Conservation (phyloP, 495 filamentous ascomycete genomes). For the Aspergillus sparsus region DNA sequence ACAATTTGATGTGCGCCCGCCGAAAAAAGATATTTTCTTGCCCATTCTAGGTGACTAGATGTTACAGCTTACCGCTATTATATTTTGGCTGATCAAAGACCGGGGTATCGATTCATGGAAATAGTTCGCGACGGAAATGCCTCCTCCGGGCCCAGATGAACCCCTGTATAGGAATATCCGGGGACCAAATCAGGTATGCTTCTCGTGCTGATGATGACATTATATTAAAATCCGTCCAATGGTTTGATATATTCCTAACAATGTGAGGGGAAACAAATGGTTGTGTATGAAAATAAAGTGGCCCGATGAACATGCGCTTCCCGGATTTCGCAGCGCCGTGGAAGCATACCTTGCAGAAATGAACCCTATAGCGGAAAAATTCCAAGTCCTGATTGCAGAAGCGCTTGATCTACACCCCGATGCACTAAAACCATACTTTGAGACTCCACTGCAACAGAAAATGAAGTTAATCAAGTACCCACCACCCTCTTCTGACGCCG, state of each 20-base stretch:
- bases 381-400: constrained; percentile 86
- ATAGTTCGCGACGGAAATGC: constrained; percentile 62
- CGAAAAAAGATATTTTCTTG: no score
- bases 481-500: constrained; percentile 45
- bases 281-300: constrained; percentile 55
- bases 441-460: constrained; percentile 78
- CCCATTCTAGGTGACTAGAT: neutral
- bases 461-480: constrained; percentile 90
- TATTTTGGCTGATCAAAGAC: no score
- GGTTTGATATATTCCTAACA: no score
- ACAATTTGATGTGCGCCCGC: constrained; percentile 77
- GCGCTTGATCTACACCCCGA: constrained; percentile 70
- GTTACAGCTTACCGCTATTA: neutral
- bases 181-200: constrained; percentile 65
- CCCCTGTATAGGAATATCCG: constrained; percentile 79
- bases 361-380: constrained; percentile 66
- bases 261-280: no score
- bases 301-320: constrained; percentile 68
- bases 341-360: constrained; percentile 76
- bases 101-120: neutral
- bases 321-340: constrained; percentile 68
- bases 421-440: constrained; percentile 83
- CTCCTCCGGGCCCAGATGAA: constrained; percentile 59
- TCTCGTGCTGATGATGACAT: neutral
- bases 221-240: no score